phyloP scores from a whole-genome alignment of 192 early-diverging fungal species.

The Backusella luteola region DNA sequence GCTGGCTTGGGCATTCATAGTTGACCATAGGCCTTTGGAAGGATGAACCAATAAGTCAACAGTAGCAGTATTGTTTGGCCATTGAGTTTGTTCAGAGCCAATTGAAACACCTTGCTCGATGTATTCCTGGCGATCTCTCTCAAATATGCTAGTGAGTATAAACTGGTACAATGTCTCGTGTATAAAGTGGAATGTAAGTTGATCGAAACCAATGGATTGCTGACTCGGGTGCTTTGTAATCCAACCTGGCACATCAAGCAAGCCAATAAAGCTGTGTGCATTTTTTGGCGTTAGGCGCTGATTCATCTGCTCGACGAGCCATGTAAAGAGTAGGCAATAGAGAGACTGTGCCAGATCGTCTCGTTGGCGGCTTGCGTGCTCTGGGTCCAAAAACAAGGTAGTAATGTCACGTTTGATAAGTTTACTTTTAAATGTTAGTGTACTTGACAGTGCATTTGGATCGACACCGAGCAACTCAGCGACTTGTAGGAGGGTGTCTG shows the following conservation, averaged over 20 bases:
- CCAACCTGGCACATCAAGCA: slow-evolving; percentile 82
- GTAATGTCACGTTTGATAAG: slow-evolving; percentile 80
- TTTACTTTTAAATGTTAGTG: slow-evolving; percentile 81
- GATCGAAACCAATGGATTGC: slow-evolving; percentile 52
- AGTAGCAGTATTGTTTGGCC: slow-evolving; percentile 56
- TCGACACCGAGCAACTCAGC: slow-evolving; percentile 83
- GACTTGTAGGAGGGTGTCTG: slow-evolving; percentile 66
- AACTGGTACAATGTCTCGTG: slow-evolving; percentile 67
- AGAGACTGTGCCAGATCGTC: slow-evolving; percentile 74
- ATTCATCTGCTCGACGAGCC: slow-evolving; percentile 83
- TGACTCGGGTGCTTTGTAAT: slow-evolving; percentile 18
- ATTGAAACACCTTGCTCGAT: slow-evolving; percentile 57
- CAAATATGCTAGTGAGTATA: slow-evolving; percentile 59
- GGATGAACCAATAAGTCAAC: slow-evolving; percentile 69
- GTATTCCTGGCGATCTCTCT: slow-evolving; percentile 61
- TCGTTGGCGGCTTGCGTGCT: slow-evolving; percentile 66
- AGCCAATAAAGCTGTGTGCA: slow-evolving; percentile 70
- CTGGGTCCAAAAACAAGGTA: slow-evolving; percentile 76
- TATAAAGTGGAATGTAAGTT: slow-evolving; percentile 64
- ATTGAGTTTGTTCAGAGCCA: slow-evolving; percentile 41
- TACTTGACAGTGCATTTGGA: slow-evolving; percentile 64
- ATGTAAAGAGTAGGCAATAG: slow-evolving; percentile 80
- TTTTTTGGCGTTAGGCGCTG: slow-evolving; percentile 62
- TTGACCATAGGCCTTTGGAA: slow-evolving; percentile 70
- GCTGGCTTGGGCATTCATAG: slow-evolving; percentile 39